Conservation (phyloP, 2,329 filamentous ascomycete species). For the Fusarium sp. region DNA sequence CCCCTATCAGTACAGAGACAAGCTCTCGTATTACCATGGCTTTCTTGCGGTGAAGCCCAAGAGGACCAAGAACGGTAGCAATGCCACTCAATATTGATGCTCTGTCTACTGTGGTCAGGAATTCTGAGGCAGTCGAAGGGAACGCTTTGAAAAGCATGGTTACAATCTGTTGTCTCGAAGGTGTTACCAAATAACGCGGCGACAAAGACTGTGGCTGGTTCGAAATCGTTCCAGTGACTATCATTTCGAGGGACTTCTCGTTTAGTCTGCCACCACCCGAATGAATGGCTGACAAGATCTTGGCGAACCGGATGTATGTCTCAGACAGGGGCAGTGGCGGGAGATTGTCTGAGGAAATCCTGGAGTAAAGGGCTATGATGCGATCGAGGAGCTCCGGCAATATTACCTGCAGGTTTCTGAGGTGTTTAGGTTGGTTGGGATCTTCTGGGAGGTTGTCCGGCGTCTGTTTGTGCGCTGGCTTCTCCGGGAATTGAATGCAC, state of each 20-base stretch:
- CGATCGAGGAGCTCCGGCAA: conserved; percentile 83
- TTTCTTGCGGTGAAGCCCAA: conserved; percentile 91
- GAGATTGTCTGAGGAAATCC: conserved; percentile 79
- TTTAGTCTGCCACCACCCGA: conserved; percentile 75
- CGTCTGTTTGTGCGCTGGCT: conserved; percentile 54
- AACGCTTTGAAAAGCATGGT: conserved; percentile 79
- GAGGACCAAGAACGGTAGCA: conserved; percentile 83
- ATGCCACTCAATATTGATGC: conserved; percentile 88
- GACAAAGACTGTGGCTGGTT: conserved; percentile 66
- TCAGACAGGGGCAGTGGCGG: conserved; percentile 82
- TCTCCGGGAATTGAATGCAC: conserved; percentile 67
- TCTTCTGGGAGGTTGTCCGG: conserved; percentile 53
- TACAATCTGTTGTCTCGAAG: conserved; percentile 75
- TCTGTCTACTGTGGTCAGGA: conserved; percentile 81
- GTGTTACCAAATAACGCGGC: conserved; percentile 70
- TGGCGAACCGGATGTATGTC: conserved; percentile 80
- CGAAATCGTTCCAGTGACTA: conserved; percentile 74
- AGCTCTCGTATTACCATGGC: conserved; percentile 91
- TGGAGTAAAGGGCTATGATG: conserved; percentile 81
- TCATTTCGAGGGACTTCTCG: conserved; percentile 72
- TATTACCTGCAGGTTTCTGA: conserved; percentile 70
- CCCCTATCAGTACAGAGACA: conserved; percentile 85
- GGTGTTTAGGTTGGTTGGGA: conserved; percentile 65
- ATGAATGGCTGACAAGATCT: conserved; percentile 78
- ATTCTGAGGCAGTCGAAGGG: conserved; percentile 76